Base-by-base conservation (phyloP, 306 rosid genomes). In the Chamaecrista fasciculata region DNA sequence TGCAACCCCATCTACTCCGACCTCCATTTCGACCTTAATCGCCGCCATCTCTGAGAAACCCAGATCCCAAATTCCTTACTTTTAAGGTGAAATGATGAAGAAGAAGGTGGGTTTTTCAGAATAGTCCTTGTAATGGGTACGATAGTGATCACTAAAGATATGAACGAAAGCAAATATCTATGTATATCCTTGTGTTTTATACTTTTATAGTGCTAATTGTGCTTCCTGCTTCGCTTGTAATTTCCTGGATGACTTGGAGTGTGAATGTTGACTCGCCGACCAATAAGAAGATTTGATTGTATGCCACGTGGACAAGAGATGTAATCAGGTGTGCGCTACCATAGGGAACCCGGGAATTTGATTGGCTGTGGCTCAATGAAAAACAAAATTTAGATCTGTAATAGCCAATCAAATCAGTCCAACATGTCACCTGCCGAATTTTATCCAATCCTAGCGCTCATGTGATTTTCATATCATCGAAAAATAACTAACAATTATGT, bases 1-100 rank as follows among this genome's bases (percentile, higher is more conserved):
- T 8, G 96, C 99, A 69, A 95, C 97, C 84, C 92, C 97, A 68
- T 95, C 97, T 80, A 39, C 62, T 58, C 97, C 99, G 59, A 95
- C 88, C 73, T 91, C 92, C 81, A 91, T 46, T 81, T 86, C 95
- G 70, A 94, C 91, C 69, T 78, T 84, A 12, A 76, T 71, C 25
- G 75, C 48, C 48, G 88, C 87, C 97, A 91, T 95, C 47, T 66
- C 71, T 36, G 51, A 34, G 11, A 19, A 53, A 66, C 67, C 16
- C 62, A 28, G 48, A 63, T 11, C 15, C 9, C 29, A 70, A 51
- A 57, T 24, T 48, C 11, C 42, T 67, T 11, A 6, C 0, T 42
- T 8, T 71, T 76, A 50, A 18, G 36, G 6, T 33, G 6, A 2
- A 33, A 0, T 15, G 29, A 18, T 0, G 5, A 3, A 65, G 2